These are phyloP conservation scores for Fusarium phyllophilum DNA, from an alignment of 2,329 filamentous ascomycete species.

Conservation along the genomic window DNA sequence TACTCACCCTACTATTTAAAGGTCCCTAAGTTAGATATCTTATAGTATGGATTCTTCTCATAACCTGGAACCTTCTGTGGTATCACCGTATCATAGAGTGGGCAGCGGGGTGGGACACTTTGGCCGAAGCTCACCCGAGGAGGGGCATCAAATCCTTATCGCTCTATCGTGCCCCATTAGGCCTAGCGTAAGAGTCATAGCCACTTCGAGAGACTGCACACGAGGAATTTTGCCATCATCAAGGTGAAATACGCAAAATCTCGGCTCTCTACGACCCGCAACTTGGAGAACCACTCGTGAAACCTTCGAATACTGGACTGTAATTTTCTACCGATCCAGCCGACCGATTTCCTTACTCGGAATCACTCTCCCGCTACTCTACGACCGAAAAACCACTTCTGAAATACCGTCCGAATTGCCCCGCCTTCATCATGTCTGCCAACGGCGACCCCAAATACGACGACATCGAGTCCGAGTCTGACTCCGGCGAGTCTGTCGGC, in stretches of 20 bases:
- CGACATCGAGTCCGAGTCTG: conserved; percentile 78
- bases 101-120: not conserved
- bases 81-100: not conserved
- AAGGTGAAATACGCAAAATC: conserved; percentile 49
- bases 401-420: conserved; percentile 42
- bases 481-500: conserved; percentile 72
- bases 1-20: not conserved
- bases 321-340: conserved; percentile 34
- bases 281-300: conserved; percentile 28
- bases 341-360: conserved; percentile 17
- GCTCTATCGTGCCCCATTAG: conserved; percentile 49
- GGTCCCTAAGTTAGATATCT: not conserved
- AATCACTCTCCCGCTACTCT: conserved; percentile 22
- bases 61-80: not conserved
- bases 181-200: conserved; percentile 55
- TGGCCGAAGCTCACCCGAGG: conserved; percentile 46
- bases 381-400: conserved; percentile 37
- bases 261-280: conserved; percentile 32
- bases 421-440: conserved; percentile 60
- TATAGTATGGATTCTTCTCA: not conserved
- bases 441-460: conserved; percentile 73
- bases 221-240: conserved; percentile 55
- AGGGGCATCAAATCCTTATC: conserved; percentile 53
- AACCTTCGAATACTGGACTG: conserved; percentile 24
- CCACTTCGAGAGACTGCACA: conserved; percentile 50